Base-by-base conservation (phyloP, 768 basidiomycete genomes). In the Termitomyces sp. region DNA sequence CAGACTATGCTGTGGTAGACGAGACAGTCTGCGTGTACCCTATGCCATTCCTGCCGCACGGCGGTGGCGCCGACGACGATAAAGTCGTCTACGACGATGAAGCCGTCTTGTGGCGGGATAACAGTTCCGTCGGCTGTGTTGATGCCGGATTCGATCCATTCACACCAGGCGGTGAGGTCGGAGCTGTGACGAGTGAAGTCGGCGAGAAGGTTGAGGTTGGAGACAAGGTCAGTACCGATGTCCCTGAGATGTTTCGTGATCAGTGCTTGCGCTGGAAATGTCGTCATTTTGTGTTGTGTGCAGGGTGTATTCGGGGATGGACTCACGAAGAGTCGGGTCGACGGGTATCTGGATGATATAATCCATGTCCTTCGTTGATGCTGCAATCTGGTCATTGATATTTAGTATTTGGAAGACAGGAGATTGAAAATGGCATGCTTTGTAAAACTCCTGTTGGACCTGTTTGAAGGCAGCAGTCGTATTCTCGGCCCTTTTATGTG, bases 371-470 rank as follows among this genome's bases (percentile, higher is more conserved):
- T 76, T 76, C 2, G 74, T 76, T 5, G 64, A 62, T 2, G 75
- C 74, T 28, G 74, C 73, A 53, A 76, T 72, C 75, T 76, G n/a
- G 3, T 26, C 51, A 33, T 28, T 33, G 48, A 51, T 22, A n/a
- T 24, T 48, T 36, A 46, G 24, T 41, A 16, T 32, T 3, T 40
- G 40, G 49, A 43, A n/a, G 9, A 22, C 20, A 7, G 32, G n/a
- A 47, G 18, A 5, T 41, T 41, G 40, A n/a, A 49, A 6, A 26
- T 13, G 9, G 52, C 65, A 22, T n/a, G 74, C 75, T 65, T 71
- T 72, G 58, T 72, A 75, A 11, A 74, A 61, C 36, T 73, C 71
- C 60, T 76, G 75, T 45, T 67, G 62, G n/a, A 70, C 67, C 35
- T 71, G 69, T 41, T 64, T 67, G 52, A 75, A 73, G 0, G 67